A percentile compares a stretch with the other conserved stretches of the same genome.
These are phyloP conservation scores for Megacollybia platyphylla DNA, from an alignment of 1,284 basidiomycete genomes.

Conservation along the genomic window DNA sequence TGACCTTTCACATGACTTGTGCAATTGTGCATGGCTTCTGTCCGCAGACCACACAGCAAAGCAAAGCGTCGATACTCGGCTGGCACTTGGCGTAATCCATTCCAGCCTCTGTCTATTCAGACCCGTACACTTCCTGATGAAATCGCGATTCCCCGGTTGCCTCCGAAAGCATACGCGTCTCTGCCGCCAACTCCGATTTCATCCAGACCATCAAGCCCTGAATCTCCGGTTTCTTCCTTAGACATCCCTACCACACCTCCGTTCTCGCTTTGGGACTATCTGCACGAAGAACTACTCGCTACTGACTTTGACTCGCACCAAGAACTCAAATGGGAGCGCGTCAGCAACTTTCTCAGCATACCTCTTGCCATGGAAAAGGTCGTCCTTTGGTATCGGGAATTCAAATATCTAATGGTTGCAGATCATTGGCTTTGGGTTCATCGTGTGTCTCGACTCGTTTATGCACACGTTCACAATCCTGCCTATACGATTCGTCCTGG, in stretches of 20 bases:
- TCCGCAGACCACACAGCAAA: neutral
- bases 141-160: neutral
- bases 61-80: constrained; percentile 16
- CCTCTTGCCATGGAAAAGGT: constrained; percentile 93
- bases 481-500: constrained; percentile 78
- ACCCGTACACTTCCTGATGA: neutral
- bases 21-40: neutral
- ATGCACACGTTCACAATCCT: constrained; percentile 97
- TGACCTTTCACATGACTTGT: neutral
- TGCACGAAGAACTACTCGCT: constrained; percentile 76
- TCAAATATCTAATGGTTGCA: constrained; percentile 17
- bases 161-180: constrained; percentile 41
- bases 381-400: neutral
- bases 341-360: constrained; percentile 92
- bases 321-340: constrained; percentile 94
- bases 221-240: constrained; percentile 9
- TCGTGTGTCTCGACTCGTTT: constrained; percentile 94
- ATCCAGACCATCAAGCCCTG: constrained; percentile 14
- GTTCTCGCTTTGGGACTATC: constrained; percentile 87
- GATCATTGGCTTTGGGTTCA: constrained; percentile 88
- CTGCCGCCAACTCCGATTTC: constrained; percentile 61
- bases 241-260: constrained; percentile 19
- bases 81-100: constrained; percentile 7
- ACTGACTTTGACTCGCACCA: constrained; percentile 90
- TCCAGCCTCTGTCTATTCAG: constrained; percentile 5